phyloP scores from a whole-genome alignment of 106 monocot genomes.

The Platanthera zijinensis region DNA sequence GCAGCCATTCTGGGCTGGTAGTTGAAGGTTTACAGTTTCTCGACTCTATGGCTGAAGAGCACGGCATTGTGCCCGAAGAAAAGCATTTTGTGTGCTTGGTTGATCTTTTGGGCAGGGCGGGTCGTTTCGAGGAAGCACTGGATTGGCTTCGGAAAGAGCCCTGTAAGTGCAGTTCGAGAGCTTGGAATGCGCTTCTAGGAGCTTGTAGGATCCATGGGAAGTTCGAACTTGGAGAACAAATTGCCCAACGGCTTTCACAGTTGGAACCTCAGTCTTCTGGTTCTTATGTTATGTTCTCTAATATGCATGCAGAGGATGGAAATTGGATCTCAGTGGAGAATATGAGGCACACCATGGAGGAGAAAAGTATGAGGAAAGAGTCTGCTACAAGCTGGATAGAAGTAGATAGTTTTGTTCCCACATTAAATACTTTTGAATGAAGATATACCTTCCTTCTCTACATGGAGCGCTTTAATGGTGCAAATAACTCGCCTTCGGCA shows the following conservation, averaged over 20 bases:
- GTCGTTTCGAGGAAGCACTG: slow-evolving; percentile 39
- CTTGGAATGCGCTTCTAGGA: slow-evolving; percentile 60
- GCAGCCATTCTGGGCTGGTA: slow-evolving; percentile 62
- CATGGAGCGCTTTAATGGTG: neutral
- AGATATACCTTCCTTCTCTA: slow-evolving; percentile 15
- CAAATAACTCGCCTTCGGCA: neutral
- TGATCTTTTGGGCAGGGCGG: slow-evolving; percentile 54
- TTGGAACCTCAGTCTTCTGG: slow-evolving; percentile 26
- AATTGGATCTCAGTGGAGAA: slow-evolving; percentile 39
- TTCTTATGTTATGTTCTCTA: slow-evolving; percentile 40
- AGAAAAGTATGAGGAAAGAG: slow-evolving; percentile 40
- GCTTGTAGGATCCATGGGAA: slow-evolving; percentile 48
- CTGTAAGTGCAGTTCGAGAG: slow-evolving; percentile 19
- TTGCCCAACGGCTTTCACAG: slow-evolving; percentile 27
- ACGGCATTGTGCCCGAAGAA: slow-evolving; percentile 35
- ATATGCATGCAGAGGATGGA: slow-evolving; percentile 38
- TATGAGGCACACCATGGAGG: slow-evolving; percentile 37
- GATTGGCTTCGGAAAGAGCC: slow-evolving; percentile 35
- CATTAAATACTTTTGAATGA: slow-evolving; percentile 20
- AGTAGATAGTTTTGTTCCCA: slow-evolving; percentile 29
- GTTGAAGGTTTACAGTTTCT: slow-evolving; percentile 52
- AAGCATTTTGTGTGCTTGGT: slow-evolving; percentile 72
- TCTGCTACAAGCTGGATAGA: slow-evolving; percentile 42
- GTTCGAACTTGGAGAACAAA: slow-evolving; percentile 28
- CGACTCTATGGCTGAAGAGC: slow-evolving; percentile 35